Percentiles rank a stretch among this genome's conserved stretches.
phyloP scores from a whole-genome alignment of 768 basidiomycete species.

The Termitomyces sp. region DNA sequence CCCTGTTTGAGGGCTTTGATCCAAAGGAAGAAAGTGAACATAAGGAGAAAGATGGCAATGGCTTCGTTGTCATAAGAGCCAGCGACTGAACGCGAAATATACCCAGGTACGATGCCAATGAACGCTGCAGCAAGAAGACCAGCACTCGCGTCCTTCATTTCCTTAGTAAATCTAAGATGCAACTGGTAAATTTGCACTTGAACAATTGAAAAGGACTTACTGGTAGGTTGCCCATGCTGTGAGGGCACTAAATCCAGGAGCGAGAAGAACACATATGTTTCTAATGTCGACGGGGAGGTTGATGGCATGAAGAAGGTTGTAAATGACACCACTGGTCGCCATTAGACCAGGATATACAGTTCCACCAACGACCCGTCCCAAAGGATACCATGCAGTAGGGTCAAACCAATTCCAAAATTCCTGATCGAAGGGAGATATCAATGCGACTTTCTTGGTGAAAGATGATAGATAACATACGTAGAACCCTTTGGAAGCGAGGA shows the following conservation, averaged over 20 bases:
- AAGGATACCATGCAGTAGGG: conserved; percentile 98
- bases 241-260: conserved; percentile 93
- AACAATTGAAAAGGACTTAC: conserved; percentile 35
- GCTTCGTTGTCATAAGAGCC: conserved; percentile 99
- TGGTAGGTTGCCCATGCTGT: conserved; percentile 97
- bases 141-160: conserved; percentile 92
- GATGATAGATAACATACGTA: conserved; percentile 54
- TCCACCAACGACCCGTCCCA: conserved; percentile 96
- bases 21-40: conserved; percentile 98
- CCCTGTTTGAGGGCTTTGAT: conserved; percentile 94
- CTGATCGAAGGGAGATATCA: conserved; percentile 30
- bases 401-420: conserved; percentile 99
- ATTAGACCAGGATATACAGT: conserved; percentile 98
- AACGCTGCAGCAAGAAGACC: conserved; percentile 97
- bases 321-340: conserved; percentile 97
- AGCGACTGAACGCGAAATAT: conserved; percentile 98
- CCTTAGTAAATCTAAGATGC: conserved; percentile 78
- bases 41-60: conserved; percentile 98
- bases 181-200: not conserved
- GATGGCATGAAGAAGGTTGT: conserved; percentile 80
- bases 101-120: conserved; percentile 96
- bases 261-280: conserved; percentile 94
- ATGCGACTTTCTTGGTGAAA: not conserved
- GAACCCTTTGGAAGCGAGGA: conserved; percentile 90
- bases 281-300: conserved; percentile 97